Evolutionary conservation across 2,329 filamentous ascomycete genomes (phyloP).

Genomic region (Akanthomyces lecanii): DNA sequence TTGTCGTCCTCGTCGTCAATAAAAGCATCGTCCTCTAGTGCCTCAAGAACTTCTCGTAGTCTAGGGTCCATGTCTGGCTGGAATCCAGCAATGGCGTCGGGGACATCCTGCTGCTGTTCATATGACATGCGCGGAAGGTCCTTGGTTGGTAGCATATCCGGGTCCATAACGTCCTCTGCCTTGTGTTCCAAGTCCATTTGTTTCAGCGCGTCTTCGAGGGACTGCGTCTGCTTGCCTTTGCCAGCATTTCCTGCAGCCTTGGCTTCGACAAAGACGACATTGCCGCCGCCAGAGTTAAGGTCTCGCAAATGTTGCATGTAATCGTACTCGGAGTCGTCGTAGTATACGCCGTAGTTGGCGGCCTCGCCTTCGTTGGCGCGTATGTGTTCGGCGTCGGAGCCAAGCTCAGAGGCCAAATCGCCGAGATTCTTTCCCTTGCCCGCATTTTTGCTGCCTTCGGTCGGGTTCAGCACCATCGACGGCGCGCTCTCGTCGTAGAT

Average conservation of each 20-base stretch:
- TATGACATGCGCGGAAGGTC: slow-evolving; percentile 75
- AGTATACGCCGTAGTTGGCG: slow-evolving; percentile 89
- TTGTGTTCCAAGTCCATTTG: slow-evolving; percentile 54
- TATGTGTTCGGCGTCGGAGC: slow-evolving; percentile 59
- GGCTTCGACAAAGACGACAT: slow-evolving; percentile 80
- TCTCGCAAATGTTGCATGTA: slow-evolving; percentile 99
- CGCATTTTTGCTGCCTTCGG: slow-evolving; percentile 36
- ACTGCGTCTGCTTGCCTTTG: slow-evolving; percentile 70
- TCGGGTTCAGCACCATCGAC: slow-evolving; percentile 82
- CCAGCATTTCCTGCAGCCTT: slow-evolving; percentile 48
- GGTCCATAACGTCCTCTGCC: slow-evolving; percentile 59
- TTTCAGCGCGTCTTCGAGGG: slow-evolving; percentile 76
- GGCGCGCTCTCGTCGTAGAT: slow-evolving; percentile 89
- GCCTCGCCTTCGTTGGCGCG: slow-evolving; percentile 94
- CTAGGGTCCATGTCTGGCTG: slow-evolving; percentile 97
- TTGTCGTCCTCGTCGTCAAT: slow-evolving; percentile 84
- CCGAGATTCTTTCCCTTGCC: slow-evolving; percentile 61
- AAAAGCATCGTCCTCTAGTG: slow-evolving; percentile 91
- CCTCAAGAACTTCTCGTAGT: slow-evolving; percentile 84
- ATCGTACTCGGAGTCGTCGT: slow-evolving; percentile 91
- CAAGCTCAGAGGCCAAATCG: slow-evolving; percentile 74
- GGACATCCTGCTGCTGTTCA: slow-evolving; percentile 87
- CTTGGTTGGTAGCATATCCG: slow-evolving; percentile 73
- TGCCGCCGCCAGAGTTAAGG: slow-evolving; percentile 67
- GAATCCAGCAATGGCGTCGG: slow-evolving; percentile 87